phyloP scores from a whole-genome alignment of 1,284 basidiomycete species.

The Fomitopsis betulina region DNA sequence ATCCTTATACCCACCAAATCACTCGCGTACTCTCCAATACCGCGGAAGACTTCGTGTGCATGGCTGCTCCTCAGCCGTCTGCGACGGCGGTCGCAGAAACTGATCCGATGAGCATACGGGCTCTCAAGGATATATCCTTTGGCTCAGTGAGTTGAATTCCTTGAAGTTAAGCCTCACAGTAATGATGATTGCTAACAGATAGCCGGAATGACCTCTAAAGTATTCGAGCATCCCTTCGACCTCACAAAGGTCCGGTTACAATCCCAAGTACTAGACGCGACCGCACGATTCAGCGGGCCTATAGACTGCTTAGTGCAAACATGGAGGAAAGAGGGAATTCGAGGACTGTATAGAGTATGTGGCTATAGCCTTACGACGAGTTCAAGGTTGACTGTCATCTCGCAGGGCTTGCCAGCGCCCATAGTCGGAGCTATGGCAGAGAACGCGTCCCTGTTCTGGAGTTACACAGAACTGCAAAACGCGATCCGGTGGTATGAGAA shows the following conservation, averaged over 20 bases:
- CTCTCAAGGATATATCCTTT: conserved; percentile 52
- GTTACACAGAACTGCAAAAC: conserved; percentile 82
- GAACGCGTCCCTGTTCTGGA: conserved; percentile 85
- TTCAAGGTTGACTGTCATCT: neutral
- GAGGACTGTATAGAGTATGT: conserved; percentile 78
- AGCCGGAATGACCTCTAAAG: no score
- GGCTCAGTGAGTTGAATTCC: conserved; percentile 43
- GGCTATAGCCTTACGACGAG: neutral
- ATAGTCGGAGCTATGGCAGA: conserved; percentile 89
- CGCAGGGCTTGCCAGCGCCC: conserved; percentile 83
- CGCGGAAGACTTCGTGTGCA: neutral
- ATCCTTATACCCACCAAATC: no score
- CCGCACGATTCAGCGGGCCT: conserved; percentile 72
- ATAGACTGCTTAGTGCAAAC: no score
- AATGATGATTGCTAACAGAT: no score
- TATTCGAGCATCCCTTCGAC: conserved; percentile 86
- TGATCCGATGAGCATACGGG: conserved; percentile 32
- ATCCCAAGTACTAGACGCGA: conserved; percentile 73
- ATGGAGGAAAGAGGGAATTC: no score
- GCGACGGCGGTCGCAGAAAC: neutral
- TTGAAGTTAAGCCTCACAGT: no score
- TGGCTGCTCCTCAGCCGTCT: neutral
- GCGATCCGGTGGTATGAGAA: conserved; percentile 44
- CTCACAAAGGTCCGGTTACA: conserved; percentile 85
- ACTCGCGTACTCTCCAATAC: no score